Evolutionary conservation across 805 yeast genomes (phyloP).

Genomic region (Myxozyma vanderwaltii): DNA sequence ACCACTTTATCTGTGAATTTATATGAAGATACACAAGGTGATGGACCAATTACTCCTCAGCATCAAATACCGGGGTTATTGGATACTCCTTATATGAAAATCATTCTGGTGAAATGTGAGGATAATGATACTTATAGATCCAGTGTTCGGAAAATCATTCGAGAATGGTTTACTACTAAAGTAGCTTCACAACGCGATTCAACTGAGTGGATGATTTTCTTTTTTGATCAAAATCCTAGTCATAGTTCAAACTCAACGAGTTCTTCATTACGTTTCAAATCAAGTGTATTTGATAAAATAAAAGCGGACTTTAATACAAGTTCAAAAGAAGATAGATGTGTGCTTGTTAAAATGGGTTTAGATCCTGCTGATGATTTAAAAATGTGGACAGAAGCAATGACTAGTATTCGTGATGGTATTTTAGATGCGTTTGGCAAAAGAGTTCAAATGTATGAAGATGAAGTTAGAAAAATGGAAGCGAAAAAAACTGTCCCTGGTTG

Average conservation of each 20-base stretch:
- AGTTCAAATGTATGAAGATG: conserved; percentile 47
- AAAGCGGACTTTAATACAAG: conserved; percentile 52
- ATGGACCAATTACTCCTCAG: conserved; percentile 36
- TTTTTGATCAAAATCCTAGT: conserved; percentile 47
- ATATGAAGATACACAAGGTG: conserved; percentile 57
- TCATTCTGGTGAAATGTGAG: conserved; percentile 69
- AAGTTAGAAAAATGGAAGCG: conserved; percentile 46
- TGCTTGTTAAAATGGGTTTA: conserved; percentile 37
- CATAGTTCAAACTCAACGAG: conserved; percentile 39
- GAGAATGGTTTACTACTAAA: conserved; percentile 68
- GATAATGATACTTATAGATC: conserved; percentile 73
- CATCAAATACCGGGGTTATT: conserved; percentile 47
- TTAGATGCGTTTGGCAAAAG: conserved; percentile 57
- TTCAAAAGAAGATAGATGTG: conserved; percentile 44
- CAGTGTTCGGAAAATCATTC: conserved; percentile 77
- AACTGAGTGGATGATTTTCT: conserved; percentile 64
- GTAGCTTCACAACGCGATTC: conserved; percentile 46
- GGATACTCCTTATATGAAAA: conserved; percentile 58
- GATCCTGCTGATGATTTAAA: conserved; percentile 48
- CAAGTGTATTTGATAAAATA: conserved; percentile 57
- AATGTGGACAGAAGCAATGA: conserved; percentile 52
- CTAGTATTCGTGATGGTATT: conserved; percentile 52
- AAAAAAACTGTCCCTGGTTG: conserved; percentile 46
- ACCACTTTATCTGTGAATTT: conserved; percentile 58
- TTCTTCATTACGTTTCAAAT: conserved; percentile 47